Conservation (phyloP, 2,329 filamentous ascomycete species). For the Alternaria sp. region DNA sequence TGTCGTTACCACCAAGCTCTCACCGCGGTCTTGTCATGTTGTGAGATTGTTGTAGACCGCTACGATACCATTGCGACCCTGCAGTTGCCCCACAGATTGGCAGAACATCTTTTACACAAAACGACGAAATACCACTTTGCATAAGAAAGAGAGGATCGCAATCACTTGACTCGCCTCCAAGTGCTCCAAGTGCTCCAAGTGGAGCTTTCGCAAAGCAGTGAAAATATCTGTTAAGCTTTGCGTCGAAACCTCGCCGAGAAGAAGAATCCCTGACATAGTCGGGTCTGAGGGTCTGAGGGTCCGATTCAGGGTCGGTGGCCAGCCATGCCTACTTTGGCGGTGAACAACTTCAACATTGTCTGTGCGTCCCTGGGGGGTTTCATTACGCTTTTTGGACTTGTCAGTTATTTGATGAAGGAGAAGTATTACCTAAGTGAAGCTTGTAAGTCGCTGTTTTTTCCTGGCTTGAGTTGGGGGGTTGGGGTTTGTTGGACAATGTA, state of each 20-base stretch:
- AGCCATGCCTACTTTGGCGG: slow-evolving; percentile 67
- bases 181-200: too few relatives aligned
- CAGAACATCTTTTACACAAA: neutral
- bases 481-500: neutral
- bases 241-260: slow-evolving; percentile 20
- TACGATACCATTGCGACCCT: neutral
- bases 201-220: neutral
- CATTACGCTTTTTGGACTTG: slow-evolving; percentile 86
- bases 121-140: neutral
- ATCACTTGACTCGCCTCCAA: neutral
- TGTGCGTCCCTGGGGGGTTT: slow-evolving; percentile 84
- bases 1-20: neutral
- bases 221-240: slow-evolving; percentile 10
- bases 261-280: slow-evolving; percentile 15
- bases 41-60: slow-evolving; percentile 6
- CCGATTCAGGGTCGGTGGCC: slow-evolving; percentile 1
- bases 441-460: slow-evolving; percentile 63
- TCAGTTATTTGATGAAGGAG: slow-evolving; percentile 90
- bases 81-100: slow-evolving; percentile 1
- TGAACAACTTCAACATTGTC: slow-evolving; percentile 85
- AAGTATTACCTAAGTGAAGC: slow-evolving; percentile 91
- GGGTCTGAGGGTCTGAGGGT: neutral
- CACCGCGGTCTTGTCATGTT: neutral
- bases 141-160: neutral
- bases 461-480: neutral